Percentiles rank a stretch among this genome's conserved stretches.
phyloP scores from a whole-genome alignment of 73 alveolate genomes.

The Paramecium caudatum region DNA sequence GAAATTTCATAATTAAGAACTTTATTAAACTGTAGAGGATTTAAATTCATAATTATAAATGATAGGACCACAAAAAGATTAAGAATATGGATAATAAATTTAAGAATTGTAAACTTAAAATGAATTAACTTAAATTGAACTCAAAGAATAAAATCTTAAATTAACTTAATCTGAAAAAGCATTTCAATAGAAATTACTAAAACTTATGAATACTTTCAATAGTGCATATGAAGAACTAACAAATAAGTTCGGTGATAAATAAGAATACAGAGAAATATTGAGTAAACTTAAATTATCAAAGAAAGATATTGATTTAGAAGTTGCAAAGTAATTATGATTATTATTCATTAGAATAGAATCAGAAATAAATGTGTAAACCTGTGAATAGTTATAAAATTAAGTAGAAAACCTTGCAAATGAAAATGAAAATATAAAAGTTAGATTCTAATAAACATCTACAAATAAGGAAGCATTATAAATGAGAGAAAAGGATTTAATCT shows the following conservation, averaged over 20 bases:
- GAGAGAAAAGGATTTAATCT: conserved; percentile 43
- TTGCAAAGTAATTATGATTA: not conserved
- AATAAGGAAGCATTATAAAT: conserved; percentile 35
- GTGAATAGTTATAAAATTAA: not conserved
- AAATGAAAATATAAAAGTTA: not conserved
- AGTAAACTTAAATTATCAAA: not conserved
- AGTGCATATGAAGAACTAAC: conserved; percentile 17
- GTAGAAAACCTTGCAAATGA: conserved; percentile 18
- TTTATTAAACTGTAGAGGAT: not conserved
- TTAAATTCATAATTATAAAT: not conserved
- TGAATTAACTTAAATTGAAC: not conserved
- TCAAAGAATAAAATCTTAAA: not conserved
- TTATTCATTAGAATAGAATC: not conserved
- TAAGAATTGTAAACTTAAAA: not conserved
- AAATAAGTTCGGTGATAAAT: not conserved
- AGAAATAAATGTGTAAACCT: not conserved
- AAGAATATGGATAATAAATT: not conserved
- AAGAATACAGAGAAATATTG: not conserved
- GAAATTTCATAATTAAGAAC: not conserved
- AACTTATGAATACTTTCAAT: not conserved
- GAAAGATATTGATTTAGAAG: conserved; percentile 31
- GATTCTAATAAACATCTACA: not conserved
- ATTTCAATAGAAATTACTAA: not conserved
- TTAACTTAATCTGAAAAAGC: not conserved
- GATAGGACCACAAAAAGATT: not conserved